Evolutionary conservation across 2,329 filamentous ascomycete species (phyloP).

Genomic region (Colletotrichum sp.): DNA sequence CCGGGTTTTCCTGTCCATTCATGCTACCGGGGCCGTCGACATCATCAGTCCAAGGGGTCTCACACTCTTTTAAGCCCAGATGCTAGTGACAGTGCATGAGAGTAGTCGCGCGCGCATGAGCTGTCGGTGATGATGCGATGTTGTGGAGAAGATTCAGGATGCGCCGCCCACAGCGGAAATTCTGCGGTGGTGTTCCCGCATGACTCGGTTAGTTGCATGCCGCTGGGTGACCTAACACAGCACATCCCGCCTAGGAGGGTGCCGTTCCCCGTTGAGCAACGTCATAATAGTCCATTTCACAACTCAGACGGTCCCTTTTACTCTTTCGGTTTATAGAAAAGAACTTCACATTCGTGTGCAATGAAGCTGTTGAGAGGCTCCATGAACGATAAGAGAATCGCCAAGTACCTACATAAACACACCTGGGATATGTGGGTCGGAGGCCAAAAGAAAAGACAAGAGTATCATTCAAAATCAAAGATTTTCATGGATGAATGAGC

Average conservation of each 20-base stretch:
- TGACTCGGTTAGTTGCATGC: slow-evolving; percentile 1
- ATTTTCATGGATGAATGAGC: not conserved
- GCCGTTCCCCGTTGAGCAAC: not conserved
- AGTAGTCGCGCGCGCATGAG: not conserved
- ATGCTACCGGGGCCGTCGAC: not conserved
- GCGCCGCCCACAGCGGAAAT: not conserved
- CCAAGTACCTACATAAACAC: not conserved
- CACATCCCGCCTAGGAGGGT: not conserved
- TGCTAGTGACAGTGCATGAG: too few relatives aligned
- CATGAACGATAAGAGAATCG: not conserved
- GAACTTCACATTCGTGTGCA: not conserved
- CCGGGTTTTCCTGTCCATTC: not conserved
- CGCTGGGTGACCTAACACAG: not conserved
- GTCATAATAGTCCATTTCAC: not conserved
- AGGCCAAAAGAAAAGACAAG: not conserved
- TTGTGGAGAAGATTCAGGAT: not conserved
- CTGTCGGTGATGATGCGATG: not conserved
- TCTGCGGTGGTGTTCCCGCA: not conserved
- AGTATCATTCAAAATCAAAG: not conserved
- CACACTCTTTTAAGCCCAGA: not conserved
- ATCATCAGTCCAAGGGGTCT: not conserved
- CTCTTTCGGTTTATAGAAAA: not conserved
- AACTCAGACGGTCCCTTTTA: not conserved
- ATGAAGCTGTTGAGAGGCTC: not conserved
- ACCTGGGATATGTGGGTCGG: not conserved